Conservation (phyloP, 2,329 filamentous ascomycete species). For the Xenosphaeropsis pyriputrescens region DNA sequence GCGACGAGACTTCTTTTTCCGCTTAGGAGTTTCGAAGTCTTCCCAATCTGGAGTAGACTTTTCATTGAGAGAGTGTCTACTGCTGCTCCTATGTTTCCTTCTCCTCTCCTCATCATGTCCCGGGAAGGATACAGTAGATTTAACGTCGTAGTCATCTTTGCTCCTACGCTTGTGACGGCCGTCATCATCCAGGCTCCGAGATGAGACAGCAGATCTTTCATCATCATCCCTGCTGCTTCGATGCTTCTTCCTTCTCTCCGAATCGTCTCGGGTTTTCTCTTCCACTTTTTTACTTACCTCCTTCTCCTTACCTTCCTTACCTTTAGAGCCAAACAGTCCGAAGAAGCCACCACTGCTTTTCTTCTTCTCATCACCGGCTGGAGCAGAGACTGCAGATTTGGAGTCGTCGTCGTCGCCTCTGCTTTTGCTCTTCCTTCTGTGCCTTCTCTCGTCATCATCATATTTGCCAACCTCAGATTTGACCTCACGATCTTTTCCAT, state of each 20-base stretch:
- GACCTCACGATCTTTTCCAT: constrained; percentile 27
- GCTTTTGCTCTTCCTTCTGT: constrained; percentile 22
- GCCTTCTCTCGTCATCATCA: constrained; percentile 20
- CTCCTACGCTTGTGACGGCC: not conserved
- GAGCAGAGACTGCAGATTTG: constrained; percentile 29
- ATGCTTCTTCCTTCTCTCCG: not conserved
- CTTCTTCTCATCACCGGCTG: constrained; percentile 19
- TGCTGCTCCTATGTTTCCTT: constrained; percentile 7
- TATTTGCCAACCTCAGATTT: constrained; percentile 26
- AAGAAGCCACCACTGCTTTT: constrained; percentile 29
- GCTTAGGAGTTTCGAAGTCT: no score
- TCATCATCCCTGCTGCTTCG: not conserved
- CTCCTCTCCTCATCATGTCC: constrained; percentile 15
- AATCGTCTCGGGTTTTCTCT: constrained; percentile 1
- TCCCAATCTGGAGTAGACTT: no score
- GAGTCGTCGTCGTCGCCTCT: constrained; percentile 31
- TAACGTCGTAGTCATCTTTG: constrained; percentile 3
- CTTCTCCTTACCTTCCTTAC: no score
- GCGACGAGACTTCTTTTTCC: no score
- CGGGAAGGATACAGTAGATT: constrained; percentile 10
- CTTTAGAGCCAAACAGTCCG: constrained; percentile 19
- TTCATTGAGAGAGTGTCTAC: no score
- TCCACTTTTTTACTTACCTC: no score
- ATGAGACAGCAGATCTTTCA: not conserved
- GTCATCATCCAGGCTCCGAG: not conserved